These are phyloP conservation scores for Backusella tuberculispora DNA, from an alignment of 192 early-diverging fungal genomes.

Conservation along the genomic window DNA sequence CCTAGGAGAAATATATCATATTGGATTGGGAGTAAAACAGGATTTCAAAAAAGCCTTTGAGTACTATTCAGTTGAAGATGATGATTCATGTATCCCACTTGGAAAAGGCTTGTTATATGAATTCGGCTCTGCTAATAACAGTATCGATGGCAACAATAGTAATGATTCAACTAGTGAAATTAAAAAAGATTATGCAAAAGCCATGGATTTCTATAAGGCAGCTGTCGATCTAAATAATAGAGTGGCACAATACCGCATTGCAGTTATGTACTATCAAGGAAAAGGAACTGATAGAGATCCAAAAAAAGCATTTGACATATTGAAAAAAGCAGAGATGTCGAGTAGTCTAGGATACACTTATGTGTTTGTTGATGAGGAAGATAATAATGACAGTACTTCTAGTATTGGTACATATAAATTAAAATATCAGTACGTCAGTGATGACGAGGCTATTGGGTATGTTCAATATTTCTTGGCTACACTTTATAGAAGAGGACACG, in stretches of 20 bases:
- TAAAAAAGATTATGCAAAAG: neutral
- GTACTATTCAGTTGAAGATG: neutral
- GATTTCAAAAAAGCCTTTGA: neutral
- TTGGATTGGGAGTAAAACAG: neutral
- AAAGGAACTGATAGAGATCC: neutral
- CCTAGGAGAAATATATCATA: neutral
- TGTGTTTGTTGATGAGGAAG: neutral
- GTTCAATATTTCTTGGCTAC: neutral
- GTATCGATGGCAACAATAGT: no score
- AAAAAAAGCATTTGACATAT: neutral
- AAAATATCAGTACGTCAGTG: neutral
- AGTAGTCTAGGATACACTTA: neutral
- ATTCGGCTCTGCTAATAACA: neutral
- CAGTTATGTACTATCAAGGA: neutral
- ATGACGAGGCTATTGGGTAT: neutral
- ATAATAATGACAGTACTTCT: neutral
- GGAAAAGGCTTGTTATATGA: neutral
- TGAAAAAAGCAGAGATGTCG: neutral
- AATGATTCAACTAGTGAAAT: no score
- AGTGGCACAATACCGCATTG: neutral
- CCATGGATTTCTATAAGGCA: neutral
- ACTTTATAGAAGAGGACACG: neutral
- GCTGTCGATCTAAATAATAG: neutral
- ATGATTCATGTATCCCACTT: neutral
- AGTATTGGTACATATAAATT: neutral